Base-by-base conservation (phyloP, 305 asterid species). In the Nicotiana rustica region DNA sequence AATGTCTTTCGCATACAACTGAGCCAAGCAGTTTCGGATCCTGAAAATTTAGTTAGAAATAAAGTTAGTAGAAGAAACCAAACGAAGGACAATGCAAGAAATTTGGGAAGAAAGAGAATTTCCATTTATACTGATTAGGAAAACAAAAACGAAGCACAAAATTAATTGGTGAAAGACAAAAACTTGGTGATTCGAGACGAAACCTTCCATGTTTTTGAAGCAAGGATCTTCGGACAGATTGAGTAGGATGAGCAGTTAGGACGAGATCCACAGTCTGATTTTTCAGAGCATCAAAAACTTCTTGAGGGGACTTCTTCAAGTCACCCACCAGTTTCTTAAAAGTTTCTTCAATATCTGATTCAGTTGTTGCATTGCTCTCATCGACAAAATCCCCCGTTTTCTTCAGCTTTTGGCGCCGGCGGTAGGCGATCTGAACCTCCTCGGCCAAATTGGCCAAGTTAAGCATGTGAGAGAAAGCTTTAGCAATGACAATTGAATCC, bases 161-260 rank as follows among this genome's bases (percentile, higher is more conserved):
- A 8, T 14, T 18, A 81, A 47, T 3, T 44, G 21, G 38, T 19
- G 55, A 33, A 78, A 55, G 55, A 60, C 25, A 60, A 76, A 64
- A 77, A 60, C 60, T n/a, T 17, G 59, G 70, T 35, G 17, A 61
- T 57, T 36, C 18, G 31, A 41, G 47, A 79, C 21, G 85, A 70
- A 67, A 89, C 92, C 92, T 89, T 35, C 82, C 92, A n/a, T 89
- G 92, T 84, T 89, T 89, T 36, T 89, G 92, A 71, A 89, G 92
- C 69, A 89, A 81, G 2, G 92, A 89, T 83, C 92, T 86, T 38
- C 92, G 90, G 41, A 87, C 89, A 79, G 91, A 86, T 55, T 89
- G 92, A 65, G 92, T 89, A 31, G 92, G 92, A 86, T 89, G 92
- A 36, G 92, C 90, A 2, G 92, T 89, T 5, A 89, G 79, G 66